Percentiles rank a stretch among this genome's conserved stretches.
Evolutionary conservation across 352 stramenopile species (phyloP).

Genomic region (Phytophthora sansomeana): DNA sequence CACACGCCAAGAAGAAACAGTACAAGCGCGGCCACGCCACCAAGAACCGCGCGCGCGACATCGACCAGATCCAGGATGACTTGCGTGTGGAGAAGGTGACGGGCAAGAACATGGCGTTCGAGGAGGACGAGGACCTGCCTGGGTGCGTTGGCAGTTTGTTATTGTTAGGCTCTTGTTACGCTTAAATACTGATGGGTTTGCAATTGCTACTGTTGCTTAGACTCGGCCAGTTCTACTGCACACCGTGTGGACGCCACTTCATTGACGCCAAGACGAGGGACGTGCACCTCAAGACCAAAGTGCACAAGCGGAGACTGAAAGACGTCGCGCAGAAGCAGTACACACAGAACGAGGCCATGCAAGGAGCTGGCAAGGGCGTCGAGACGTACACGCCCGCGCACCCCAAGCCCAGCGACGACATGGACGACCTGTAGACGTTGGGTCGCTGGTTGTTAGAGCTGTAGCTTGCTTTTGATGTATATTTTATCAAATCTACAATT

Average conservation of each 20-base stretch:
- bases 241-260: slow-evolving; percentile 86
- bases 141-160: slow-evolving; percentile 46
- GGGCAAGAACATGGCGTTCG: slow-evolving; percentile 71
- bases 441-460: slow-evolving; percentile 4
- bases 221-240: slow-evolving; percentile 91
- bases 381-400: slow-evolving; percentile 78
- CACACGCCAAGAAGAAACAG: slow-evolving; percentile 87
- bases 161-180: background rate
- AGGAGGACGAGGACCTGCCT: slow-evolving; percentile 86
- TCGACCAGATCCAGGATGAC: slow-evolving; percentile 92
- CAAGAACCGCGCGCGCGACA: slow-evolving; percentile 80
- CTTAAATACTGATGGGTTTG: background rate
- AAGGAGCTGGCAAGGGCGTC: slow-evolving; percentile 71
- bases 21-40: slow-evolving; percentile 89
- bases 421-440: slow-evolving; percentile 62
- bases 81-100: slow-evolving; percentile 64
- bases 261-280: slow-evolving; percentile 84
- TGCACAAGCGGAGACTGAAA: slow-evolving; percentile 90
- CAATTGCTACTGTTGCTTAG: slow-evolving; percentile 35
- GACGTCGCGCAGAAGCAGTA: slow-evolving; percentile 92
- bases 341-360: slow-evolving; percentile 85
- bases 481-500: slow-evolving; percentile 30
- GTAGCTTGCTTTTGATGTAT: slow-evolving; percentile 30
- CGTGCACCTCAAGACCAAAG: slow-evolving; percentile 84
- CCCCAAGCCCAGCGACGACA: slow-evolving; percentile 47